phyloP scores from a whole-genome alignment of 2,329 filamentous ascomycete species.

The Aspergillus pseudoglaucus region DNA sequence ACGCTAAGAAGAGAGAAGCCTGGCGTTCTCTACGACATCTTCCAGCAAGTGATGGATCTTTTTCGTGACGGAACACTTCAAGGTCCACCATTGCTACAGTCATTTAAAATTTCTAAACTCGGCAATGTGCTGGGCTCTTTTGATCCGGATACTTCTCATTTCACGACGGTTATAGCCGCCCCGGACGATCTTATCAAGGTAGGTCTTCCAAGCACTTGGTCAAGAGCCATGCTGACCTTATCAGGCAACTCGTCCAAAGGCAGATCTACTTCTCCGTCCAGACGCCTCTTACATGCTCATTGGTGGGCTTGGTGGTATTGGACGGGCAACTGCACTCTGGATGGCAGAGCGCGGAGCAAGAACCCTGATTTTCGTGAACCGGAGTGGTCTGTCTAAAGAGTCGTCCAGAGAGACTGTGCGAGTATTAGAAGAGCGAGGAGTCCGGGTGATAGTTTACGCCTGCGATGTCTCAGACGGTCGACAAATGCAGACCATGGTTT shows the following conservation, averaged over 20 bases:
- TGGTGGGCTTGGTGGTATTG: conserved; percentile 24
- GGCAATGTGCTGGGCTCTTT: conserved; percentile 6
- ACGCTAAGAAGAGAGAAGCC: conserved; percentile 5
- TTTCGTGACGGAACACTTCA: conserved; percentile 10
- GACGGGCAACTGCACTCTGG: conserved; percentile 27
- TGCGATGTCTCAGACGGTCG: conserved; percentile 27
- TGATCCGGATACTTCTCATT: conserved; percentile 1
- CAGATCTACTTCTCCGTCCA: conserved; percentile 1
- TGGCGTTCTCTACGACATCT: conserved; percentile 4
- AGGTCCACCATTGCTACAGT: not conserved
- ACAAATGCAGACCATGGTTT: conserved; percentile 21
- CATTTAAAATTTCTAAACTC: conserved; percentile 9
- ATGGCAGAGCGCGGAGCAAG: conserved; percentile 46
- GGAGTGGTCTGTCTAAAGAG: conserved; percentile 26
- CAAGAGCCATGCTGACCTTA: not conserved
- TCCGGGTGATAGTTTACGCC: conserved; percentile 13
- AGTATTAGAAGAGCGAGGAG: conserved; percentile 13
- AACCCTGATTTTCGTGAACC: conserved; percentile 48
- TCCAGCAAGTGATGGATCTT: conserved; percentile 8
- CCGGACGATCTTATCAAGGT: conserved; percentile 10
- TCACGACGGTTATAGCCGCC: conserved; percentile 4
- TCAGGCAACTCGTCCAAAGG: conserved; percentile 1
- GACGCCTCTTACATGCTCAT: conserved; percentile 21
- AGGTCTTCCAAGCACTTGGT: not conserved
- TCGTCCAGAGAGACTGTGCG: conserved; percentile 13